Conservation (phyloP, 1,284 basidiomycete genomes). For the Porodaedalea pini region DNA sequence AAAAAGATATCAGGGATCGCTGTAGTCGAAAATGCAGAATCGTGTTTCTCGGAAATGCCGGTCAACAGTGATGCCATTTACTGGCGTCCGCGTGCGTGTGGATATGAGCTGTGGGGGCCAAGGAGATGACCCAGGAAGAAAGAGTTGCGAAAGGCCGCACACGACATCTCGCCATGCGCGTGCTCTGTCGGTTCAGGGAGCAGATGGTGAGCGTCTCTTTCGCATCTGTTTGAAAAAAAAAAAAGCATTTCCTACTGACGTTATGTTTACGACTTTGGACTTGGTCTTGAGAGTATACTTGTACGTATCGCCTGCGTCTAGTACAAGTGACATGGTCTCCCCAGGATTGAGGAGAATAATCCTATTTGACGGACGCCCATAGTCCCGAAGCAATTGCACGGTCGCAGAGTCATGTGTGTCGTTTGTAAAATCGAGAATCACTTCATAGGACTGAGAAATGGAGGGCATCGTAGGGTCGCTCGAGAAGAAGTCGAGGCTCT, state of each 20-base stretch:
- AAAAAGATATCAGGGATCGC: conserved; percentile 9
- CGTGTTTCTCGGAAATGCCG: conserved; percentile 64
- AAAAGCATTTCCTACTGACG: conserved; percentile 41
- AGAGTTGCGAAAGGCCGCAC: conserved; percentile 58
- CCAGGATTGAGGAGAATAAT: conserved; percentile 58
- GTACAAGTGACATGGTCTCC: conserved; percentile 59
- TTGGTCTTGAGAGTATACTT: conserved; percentile 64
- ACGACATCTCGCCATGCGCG: conserved; percentile 62
- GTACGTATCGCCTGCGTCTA: conserved; percentile 65
- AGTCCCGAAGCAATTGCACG: conserved; percentile 61
- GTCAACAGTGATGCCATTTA: conserved; percentile 59
- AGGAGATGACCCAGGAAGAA: conserved; percentile 36
- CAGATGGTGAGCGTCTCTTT: conserved; percentile 15
- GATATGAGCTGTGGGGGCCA: conserved; percentile 32
- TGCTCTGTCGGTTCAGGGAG: conserved; percentile 39
- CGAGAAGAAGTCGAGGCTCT: conserved; percentile 2
- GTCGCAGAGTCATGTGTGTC: conserved; percentile 63
- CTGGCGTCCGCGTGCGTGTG: conserved; percentile 32
- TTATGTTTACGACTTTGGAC: conserved; percentile 63
- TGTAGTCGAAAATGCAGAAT: conserved; percentile 52
- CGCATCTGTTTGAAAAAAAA: not conserved
- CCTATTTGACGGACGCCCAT: conserved; percentile 51
- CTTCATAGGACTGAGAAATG: conserved; percentile 53
- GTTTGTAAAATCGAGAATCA: conserved; percentile 65
- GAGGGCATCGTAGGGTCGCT: conserved; percentile 38